These are phyloP conservation scores for Hypholoma sublateritium DNA, from an alignment of 768 basidiomycete genomes.

Conservation along the genomic window DNA sequence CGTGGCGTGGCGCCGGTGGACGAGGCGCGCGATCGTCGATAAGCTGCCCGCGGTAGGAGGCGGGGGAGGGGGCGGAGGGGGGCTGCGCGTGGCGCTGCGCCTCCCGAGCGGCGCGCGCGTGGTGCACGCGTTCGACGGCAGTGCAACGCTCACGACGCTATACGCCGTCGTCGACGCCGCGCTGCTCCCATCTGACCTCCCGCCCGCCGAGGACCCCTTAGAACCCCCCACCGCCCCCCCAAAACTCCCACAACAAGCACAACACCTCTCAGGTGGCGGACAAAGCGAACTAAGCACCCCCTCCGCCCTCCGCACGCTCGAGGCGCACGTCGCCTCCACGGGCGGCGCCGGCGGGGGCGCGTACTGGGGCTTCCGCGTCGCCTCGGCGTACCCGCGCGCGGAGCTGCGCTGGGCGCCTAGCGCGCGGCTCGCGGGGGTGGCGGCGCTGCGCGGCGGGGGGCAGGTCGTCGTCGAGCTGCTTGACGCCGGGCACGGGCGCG, in stretches of 20 bases:
- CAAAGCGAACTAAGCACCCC: too few relatives aligned
- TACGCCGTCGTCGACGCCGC: slow-evolving; percentile 75
- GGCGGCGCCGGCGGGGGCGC: slow-evolving; percentile 25
- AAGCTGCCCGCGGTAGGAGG: slow-evolving; percentile 15
- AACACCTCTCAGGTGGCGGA: too few relatives aligned
- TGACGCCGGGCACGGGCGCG: slow-evolving; percentile 4
- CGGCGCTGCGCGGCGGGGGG: slow-evolving; percentile 53
- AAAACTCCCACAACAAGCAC: too few relatives aligned
- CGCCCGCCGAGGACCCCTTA: slow-evolving; percentile 39
- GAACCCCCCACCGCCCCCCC: slow-evolving; percentile 9
- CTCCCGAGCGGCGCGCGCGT: slow-evolving; percentile 56
- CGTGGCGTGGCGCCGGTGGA: slow-evolving; percentile 62
- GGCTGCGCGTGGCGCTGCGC: slow-evolving; percentile 51
- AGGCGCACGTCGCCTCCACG: slow-evolving; percentile 26
- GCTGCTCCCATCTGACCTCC: slow-evolving; percentile 42
- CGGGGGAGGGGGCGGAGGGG: slow-evolving; percentile 21
- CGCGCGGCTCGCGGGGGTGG: slow-evolving; percentile 42
- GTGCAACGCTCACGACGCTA: slow-evolving; percentile 56
- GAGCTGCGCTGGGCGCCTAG: slow-evolving; percentile 53
- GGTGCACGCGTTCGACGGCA: slow-evolving; percentile 52
- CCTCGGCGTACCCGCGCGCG: slow-evolving; percentile 66
- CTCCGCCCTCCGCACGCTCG: background rate
- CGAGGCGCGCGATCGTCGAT: slow-evolving; percentile 45
- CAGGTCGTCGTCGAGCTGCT: slow-evolving; percentile 64
- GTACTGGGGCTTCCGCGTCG: slow-evolving; percentile 78